Conservation (phyloP, 768 basidiomycete genomes). For the Agrocybe praecox region DNA sequence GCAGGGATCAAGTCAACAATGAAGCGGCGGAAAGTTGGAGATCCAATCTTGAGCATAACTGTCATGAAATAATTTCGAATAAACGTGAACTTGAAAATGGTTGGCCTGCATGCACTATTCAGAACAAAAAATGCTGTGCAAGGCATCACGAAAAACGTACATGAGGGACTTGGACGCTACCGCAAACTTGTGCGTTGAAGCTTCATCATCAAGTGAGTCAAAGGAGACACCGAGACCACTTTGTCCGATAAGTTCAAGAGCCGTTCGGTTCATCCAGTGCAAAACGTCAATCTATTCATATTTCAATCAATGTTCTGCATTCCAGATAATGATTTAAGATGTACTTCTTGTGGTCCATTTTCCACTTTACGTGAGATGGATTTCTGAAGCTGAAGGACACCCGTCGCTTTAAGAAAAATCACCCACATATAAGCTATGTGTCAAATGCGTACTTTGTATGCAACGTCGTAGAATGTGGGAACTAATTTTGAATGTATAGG, state of each 20-base stretch:
- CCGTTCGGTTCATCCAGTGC: constrained; percentile 39
- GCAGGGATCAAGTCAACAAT: constrained; percentile 19
- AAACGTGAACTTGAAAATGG: constrained; percentile 16
- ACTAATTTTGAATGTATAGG: constrained; percentile 19
- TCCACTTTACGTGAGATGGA: constrained; percentile 23
- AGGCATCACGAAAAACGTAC: constrained; percentile 18
- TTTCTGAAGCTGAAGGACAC: constrained; percentile 24
- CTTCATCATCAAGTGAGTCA: constrained; percentile 35
- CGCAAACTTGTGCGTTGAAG: constrained; percentile 29
- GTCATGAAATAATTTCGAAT: constrained; percentile 22
- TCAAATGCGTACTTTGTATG: constrained; percentile 24
- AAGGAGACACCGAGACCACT: constrained; percentile 45
- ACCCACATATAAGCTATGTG: neutral
- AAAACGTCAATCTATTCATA: constrained; percentile 30
- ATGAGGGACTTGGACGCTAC: constrained; percentile 28
- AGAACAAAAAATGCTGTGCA: neutral
- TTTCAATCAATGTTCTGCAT: neutral
- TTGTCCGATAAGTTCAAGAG: constrained; percentile 52
- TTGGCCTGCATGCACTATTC: constrained; percentile 13
- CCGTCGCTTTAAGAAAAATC: neutral
- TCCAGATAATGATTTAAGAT: neutral
- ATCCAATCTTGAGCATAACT: constrained; percentile 25
- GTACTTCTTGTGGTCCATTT: constrained; percentile 31
- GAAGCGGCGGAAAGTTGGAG: constrained; percentile 14
- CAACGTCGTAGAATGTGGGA: constrained; percentile 38